These are phyloP conservation scores for Symbiodinium natans DNA, from an alignment of 73 alveolate species.

Conservation along the genomic window DNA sequence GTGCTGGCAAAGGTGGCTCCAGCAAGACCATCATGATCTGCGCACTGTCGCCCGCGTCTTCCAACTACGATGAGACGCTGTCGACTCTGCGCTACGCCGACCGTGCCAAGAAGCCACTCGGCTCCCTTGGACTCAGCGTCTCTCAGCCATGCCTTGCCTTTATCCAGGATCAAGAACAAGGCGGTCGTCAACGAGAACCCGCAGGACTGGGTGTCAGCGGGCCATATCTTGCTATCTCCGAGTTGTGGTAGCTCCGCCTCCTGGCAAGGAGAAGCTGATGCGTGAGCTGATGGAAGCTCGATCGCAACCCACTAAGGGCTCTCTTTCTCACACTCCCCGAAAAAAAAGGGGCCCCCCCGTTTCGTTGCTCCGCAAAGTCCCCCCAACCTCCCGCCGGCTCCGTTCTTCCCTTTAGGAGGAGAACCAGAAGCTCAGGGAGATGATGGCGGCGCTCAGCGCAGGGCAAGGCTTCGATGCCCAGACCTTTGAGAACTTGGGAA, in stretches of 20 bases:
- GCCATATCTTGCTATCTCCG: no score
- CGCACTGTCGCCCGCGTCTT: conserved; percentile 99
- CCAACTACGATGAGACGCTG: conserved; percentile 99
- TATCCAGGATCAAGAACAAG: conserved; percentile 96
- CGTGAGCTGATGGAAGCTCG: conserved; percentile 90
- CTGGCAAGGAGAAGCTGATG: conserved; percentile 92
- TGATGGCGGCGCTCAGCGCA: conserved; percentile 93
- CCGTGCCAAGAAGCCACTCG: conserved; percentile 94
- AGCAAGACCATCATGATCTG: conserved; percentile 99
- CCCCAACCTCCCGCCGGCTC: no score
- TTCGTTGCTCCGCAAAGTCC: no score
- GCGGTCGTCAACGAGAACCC: conserved; percentile 98
- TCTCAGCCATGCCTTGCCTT: not conserved
- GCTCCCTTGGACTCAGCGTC: not conserved
- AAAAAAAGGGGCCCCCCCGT: no score
- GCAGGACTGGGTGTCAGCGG: conserved; percentile 95
- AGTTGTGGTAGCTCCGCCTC: no score
- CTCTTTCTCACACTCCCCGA: no score
- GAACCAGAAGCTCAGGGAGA: conserved; percentile 97
- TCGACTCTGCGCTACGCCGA: conserved; percentile 99
- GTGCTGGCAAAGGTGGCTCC: conserved; percentile 85
- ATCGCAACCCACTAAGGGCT: no score
- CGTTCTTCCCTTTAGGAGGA: conserved; percentile 97
- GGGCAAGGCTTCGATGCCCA: conserved; percentile 77
- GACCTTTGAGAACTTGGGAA: conserved; percentile 72